Base-by-base conservation (phyloP, 2,329 filamentous ascomycete genomes). In the Blumeria hordei region DNA sequence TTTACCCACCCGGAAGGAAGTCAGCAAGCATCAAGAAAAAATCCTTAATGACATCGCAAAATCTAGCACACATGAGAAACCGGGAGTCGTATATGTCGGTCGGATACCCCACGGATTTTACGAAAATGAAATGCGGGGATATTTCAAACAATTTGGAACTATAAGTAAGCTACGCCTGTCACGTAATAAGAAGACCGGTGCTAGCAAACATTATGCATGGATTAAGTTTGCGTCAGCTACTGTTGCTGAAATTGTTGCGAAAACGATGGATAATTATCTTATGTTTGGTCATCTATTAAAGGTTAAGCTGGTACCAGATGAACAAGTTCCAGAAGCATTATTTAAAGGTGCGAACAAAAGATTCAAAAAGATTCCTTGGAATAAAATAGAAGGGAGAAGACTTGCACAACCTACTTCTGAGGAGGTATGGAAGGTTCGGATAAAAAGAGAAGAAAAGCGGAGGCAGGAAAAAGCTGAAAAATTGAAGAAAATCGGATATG, bases 191-290 rank as follows among this genome's bases (percentile, higher is more conserved):
- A 83, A 83, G 68, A 96, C 88, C 0, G 92, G 92, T 55, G 79
- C 80, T 57, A 88, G 84, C 67, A 94, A 92, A 72, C 92, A 96
- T 72, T 94, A 84, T 65, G 92, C 87, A 35, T 98, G 95, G 68
- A 76, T 98, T 64, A 87, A 98, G 69, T 98, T 98, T 64, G 70
- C 70, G 2, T 78, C 76, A 6, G 71, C 74, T 36, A 81, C 87
- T 56, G 85, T 88, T n/a, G 90, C 92, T 41, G 83, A 86, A 63
- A 88, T 96, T 62, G 90, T 94, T 34, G 83, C 86, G 53, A 85
- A 88, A 70, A 94, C 92, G 21, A 98, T 98, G 92, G 80, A 95
- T 73, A 93, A 88, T 70, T 98, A 98, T 69, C 78, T 96, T 41
- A 76, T 98, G 65, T 96, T 94, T 67, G 86, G 87, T 6, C 90